A percentile compares a stretch with the other conserved stretches of the same genome.
These are phyloP conservation scores for Fraxinus dipetala DNA, from an alignment of 305 asterid species.

Conservation along the genomic window DNA sequence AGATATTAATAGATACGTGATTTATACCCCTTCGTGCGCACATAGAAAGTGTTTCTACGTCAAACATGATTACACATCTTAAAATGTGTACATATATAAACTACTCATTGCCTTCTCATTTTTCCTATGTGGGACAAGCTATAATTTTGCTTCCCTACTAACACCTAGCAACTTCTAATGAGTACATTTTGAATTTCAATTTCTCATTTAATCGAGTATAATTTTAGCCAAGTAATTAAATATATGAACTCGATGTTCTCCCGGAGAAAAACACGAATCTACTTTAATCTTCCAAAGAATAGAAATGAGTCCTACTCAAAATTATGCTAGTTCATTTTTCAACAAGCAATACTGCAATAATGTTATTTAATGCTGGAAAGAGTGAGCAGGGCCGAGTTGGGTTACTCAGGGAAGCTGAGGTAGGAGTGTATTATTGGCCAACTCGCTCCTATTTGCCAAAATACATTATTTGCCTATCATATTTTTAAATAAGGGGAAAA, in stretches of 20 bases:
- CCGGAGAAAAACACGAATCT: not conserved
- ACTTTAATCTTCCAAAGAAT: not conserved
- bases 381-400: too few relatives aligned
- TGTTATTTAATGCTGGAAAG: too few relatives aligned
- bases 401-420: too few relatives aligned
- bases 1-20: not conserved
- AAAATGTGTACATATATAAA: too few relatives aligned
- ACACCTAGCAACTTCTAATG: not conserved
- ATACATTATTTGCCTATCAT: too few relatives aligned
- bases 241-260: not conserved
- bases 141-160: not conserved
- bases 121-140: not conserved
- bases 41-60: not conserved
- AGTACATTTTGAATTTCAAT: not conserved
- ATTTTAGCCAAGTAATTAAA: not conserved
- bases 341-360: too few relatives aligned
- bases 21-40: not conserved
- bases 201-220: not conserved
- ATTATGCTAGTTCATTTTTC: not conserved
- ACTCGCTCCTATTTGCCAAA: too few relatives aligned
- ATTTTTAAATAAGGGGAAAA: too few relatives aligned
- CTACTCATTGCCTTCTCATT: not conserved
- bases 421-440: too few relatives aligned
- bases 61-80: too few relatives aligned
- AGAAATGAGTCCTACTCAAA: not conserved